Evolutionary conservation across 495 filamentous ascomycete genomes (phyloP).

Genomic region (Aspergillus baeticus): DNA sequence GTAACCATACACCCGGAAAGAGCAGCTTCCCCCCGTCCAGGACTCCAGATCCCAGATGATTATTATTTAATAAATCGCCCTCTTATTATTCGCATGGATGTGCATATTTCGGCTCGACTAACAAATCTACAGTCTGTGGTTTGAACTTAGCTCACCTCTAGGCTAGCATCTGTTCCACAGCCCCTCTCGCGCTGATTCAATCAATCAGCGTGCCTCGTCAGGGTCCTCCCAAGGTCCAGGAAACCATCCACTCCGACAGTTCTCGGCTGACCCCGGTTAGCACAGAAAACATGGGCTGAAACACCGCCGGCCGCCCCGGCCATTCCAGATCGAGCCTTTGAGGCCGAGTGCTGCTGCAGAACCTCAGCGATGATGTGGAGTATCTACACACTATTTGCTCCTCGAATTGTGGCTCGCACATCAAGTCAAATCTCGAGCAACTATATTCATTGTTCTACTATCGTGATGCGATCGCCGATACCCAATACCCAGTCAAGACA

Average conservation of each 20-base stretch:
- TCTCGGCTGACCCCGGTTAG: slow-evolving; percentile 27
- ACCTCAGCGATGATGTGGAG: not conserved
- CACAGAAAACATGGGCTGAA: slow-evolving; percentile 20
- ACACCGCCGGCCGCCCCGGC: slow-evolving; percentile 19
- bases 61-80: not conserved
- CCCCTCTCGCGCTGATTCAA: slow-evolving; percentile 5
- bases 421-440: no score
- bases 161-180: slow-evolving; percentile 3
- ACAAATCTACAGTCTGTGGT: not conserved
- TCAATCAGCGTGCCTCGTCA: slow-evolving; percentile 18
- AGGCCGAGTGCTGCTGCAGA: not conserved
- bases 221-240: slow-evolving; percentile 27
- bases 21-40: not conserved
- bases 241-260: slow-evolving; percentile 23
- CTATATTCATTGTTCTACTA: no score
- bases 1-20: not conserved
- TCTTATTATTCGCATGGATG: not conserved
- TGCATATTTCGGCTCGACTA: not conserved
- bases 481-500: no score
- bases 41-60: not conserved
- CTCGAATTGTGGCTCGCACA: no score
- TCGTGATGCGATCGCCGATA: no score
- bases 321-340: slow-evolving; percentile 28
- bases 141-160: not conserved
- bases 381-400: no score